phyloP scores from a whole-genome alignment of 495 filamentous ascomycete genomes.

The Aspergillus saccharolyticus region DNA sequence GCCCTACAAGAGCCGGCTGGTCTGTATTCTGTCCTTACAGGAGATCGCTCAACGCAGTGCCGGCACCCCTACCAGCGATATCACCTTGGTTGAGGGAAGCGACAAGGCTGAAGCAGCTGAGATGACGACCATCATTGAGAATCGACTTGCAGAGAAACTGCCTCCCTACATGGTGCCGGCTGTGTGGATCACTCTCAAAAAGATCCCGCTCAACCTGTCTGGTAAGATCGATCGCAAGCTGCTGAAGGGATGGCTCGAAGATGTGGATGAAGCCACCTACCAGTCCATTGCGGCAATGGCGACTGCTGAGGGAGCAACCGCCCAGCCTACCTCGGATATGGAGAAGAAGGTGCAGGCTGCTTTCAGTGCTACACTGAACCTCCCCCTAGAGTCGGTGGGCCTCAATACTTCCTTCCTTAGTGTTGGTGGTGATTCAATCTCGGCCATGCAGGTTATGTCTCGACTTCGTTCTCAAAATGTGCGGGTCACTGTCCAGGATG shows the following conservation, averaged over 20 bases:
- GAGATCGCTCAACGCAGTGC: neutral
- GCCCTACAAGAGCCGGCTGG: neutral
- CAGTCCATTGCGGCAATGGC: neutral
- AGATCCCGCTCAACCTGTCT: slow-evolving; percentile 30
- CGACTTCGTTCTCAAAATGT: slow-evolving; percentile 7
- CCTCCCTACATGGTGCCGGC: slow-evolving; percentile 43
- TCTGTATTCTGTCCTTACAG: neutral
- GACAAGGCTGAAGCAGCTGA: no score
- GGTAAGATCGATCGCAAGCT: slow-evolving; percentile 33
- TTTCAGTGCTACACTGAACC: slow-evolving; percentile 20
- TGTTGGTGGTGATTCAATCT: slow-evolving; percentile 41
- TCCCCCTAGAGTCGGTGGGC: slow-evolving; percentile 13
- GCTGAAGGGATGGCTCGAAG: slow-evolving; percentile 9
- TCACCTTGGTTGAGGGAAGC: neutral
- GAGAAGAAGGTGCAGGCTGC: slow-evolving; percentile 5
- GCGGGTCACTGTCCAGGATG: neutral
- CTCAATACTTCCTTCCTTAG: slow-evolving; percentile 23
- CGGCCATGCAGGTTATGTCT: slow-evolving; percentile 52
- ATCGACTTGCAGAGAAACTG: neutral
- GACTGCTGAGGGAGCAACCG: neutral
- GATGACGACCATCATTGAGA: no score
- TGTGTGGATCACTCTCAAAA: slow-evolving; percentile 25
- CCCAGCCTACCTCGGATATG: neutral
- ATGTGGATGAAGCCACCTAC: neutral
- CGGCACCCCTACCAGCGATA: neutral